These are phyloP conservation scores for Bjerkandera adusta DNA, from an alignment of 1,284 basidiomycete species.

Conservation along the genomic window DNA sequence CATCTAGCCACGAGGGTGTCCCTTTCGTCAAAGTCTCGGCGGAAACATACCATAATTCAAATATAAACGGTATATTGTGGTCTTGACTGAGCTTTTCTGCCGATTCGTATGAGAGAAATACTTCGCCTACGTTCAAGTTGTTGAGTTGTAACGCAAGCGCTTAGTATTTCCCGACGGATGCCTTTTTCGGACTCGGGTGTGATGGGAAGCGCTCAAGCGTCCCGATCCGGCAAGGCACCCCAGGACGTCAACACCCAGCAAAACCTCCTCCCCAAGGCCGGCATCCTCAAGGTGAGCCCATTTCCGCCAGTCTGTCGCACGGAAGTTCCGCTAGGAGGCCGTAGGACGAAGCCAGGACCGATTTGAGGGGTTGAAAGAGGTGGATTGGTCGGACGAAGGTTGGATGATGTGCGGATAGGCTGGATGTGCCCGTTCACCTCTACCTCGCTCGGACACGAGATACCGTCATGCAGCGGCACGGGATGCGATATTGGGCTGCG, in stretches of 20 bases:
- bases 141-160: background rate
- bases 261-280: slow-evolving; percentile 15
- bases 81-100: background rate
- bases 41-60: background rate
- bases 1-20: too few relatives aligned
- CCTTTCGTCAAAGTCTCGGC: too few relatives aligned
- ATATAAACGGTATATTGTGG: background rate
- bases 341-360: slow-evolving; percentile 6
- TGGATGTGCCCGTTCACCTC: slow-evolving; percentile 2
- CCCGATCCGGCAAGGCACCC: slow-evolving; percentile 5
- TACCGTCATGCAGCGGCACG: background rate
- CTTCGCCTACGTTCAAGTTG: background rate
- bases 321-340: slow-evolving; percentile 7
- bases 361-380: slow-evolving; percentile 10
- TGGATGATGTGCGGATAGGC: slow-evolving; percentile 18
- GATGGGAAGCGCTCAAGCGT: slow-evolving; percentile 3
- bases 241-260: slow-evolving; percentile 14
- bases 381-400: slow-evolving; percentile 17
- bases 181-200: too few relatives aligned
- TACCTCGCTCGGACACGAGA: background rate
- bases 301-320: slow-evolving; percentile 1
- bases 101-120: background rate
- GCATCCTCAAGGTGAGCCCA: slow-evolving; percentile 19
- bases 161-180: too few relatives aligned
- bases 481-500: background rate